phyloP scores from a whole-genome alignment of 108 stramenopile genomes.

The Cylindrotheca closterium region DNA sequence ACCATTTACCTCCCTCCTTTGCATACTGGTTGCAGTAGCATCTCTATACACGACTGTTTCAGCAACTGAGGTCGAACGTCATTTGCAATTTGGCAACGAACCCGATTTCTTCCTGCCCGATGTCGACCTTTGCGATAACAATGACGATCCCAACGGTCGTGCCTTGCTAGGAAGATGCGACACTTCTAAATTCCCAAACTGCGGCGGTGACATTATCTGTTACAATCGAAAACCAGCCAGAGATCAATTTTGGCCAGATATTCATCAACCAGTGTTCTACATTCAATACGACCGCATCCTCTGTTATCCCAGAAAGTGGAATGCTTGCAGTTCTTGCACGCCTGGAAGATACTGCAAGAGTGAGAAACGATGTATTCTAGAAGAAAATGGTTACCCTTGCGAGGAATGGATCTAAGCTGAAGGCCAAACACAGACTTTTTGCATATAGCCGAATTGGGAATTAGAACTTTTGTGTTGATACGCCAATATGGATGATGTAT shows the following conservation, averaged over 20 bases:
- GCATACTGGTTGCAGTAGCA: too few species aligned
- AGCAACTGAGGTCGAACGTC: too few species aligned
- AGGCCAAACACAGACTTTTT: too few species aligned
- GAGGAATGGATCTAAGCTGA: constrained; percentile 43
- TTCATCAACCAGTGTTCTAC: constrained; percentile 46
- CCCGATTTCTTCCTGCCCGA: not conserved
- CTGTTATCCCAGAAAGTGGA: constrained; percentile 48
- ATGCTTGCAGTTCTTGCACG: constrained; percentile 50
- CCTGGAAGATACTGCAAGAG: constrained; percentile 57
- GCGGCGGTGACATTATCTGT: constrained; percentile 37
- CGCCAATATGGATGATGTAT: too few species aligned
- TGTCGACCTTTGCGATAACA: constrained; percentile 41
- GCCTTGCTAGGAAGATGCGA: constrained; percentile 40
- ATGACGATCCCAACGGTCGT: constrained; percentile 12
- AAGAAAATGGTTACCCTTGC: constrained; percentile 50
- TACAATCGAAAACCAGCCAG: constrained; percentile 59
- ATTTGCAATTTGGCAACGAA: too few species aligned
- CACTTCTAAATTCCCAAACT: constrained; percentile 34
- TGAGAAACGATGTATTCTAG: constrained; percentile 56
- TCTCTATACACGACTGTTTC: too few species aligned
- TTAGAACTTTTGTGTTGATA: too few species aligned
- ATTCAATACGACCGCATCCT: constrained; percentile 45
- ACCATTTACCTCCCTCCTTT: too few species aligned
- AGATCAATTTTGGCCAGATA: constrained; percentile 42
- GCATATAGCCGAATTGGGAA: too few species aligned